Evolutionary conservation across 495 filamentous ascomycete species (phyloP), one percentile per base, ranked within the genome.

Genomic region (Podospora comata): DNA sequence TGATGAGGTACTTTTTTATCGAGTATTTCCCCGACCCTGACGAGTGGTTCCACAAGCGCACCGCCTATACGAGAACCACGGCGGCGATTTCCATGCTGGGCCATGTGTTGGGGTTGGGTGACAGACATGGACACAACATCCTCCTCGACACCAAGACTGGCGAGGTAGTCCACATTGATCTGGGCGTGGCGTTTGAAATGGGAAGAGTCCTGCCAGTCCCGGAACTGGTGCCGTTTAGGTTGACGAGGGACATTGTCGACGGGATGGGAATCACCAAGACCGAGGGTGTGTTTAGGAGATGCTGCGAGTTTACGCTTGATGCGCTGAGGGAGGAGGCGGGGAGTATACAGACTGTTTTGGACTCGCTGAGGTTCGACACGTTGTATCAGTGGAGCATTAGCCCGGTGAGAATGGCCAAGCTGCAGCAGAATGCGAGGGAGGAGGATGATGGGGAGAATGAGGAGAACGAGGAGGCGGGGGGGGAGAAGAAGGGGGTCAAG

Each of bases 1-100:
- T 97, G n/a, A 89, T 98, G 88, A 88, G 89, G 44, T 96, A 93
- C 76, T 99, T 98, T 82, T 97, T 98, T 79, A 91, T 97, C 84
- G 94, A 99, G 75, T 89, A 89, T 58, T 99, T 97, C 76, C 85
- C 89, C 19, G 94, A 96, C 71, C 95, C 95, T 4, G 94, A 98
- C 74, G 93, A 96, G 71, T 99, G 95, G 95, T 98, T 97, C 72
- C 85, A 84, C 61, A 89, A 87, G 68, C 86, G 95, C 30, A 85
- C 96, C 5, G 90, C 93, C 3, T 99, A 98, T 75, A 97, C 92
- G 0, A 85, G 95, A 64, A 94, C 90, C 60, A 97, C 93, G 2
- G 96, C 95, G 16, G 92, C 94, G 44, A 93, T 97, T 68, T 97
- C 94, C 1, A 97, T 99, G 68, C 87, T 99, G 0, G 95, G 95